These are phyloP conservation scores for Penicillium vulpinum DNA, from an alignment of 2,329 filamentous ascomycete species.

Conservation along the genomic window DNA sequence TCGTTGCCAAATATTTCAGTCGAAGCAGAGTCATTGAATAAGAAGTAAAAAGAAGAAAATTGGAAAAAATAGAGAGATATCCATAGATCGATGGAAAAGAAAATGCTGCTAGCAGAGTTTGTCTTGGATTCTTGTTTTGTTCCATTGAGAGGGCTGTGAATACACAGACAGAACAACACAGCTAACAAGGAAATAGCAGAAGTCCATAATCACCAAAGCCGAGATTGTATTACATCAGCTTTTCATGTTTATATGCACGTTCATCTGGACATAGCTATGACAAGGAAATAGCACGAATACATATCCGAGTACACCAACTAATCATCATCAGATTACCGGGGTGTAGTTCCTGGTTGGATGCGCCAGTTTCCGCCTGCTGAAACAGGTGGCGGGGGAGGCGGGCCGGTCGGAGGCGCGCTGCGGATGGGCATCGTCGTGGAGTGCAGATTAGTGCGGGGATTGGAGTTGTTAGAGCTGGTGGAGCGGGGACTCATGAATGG, in stretches of 20 bases:
- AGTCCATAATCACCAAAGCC: neutral
- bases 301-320: neutral
- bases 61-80: neutral
- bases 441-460: slow-evolving; percentile 37
- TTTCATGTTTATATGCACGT: neutral
- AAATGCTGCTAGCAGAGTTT: neutral
- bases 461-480: slow-evolving; percentile 39
- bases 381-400: slow-evolving; percentile 59
- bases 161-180: neutral
- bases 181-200: neutral
- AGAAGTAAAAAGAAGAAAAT: neutral
- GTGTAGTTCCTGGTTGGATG: slow-evolving; percentile 19
- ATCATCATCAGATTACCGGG: neutral
- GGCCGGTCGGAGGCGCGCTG: slow-evolving; percentile 58
- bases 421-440: slow-evolving; percentile 67
- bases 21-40: slow-evolving; percentile 8
- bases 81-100: neutral
- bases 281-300: neutral
- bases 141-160: neutral
- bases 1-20: slow-evolving; percentile 14
- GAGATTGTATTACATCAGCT: neutral
- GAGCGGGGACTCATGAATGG: slow-evolving; percentile 43
- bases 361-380: slow-evolving; percentile 30
- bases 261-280: neutral
- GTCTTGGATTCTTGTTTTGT: neutral